Conservation (phyloP, 2,329 filamentous ascomycete genomes). For the Xylariaceae sp. region DNA sequence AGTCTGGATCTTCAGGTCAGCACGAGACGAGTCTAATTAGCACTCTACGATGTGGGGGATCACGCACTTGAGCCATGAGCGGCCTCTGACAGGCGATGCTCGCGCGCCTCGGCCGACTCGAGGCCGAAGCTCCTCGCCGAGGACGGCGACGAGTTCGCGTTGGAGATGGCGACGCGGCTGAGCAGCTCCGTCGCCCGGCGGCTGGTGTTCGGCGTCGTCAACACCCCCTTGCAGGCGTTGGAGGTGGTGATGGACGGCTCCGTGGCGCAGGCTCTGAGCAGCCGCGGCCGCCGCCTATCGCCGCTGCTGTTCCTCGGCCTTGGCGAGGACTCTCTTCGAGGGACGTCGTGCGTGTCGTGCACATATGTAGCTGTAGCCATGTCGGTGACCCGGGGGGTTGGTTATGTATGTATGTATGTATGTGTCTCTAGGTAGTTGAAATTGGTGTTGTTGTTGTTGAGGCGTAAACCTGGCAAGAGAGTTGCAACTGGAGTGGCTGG, state of each 20-base stretch:
- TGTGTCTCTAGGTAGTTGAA: not conserved
- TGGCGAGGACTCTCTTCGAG: constrained; percentile 46
- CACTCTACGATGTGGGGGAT: not conserved
- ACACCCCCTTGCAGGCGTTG: constrained; percentile 54
- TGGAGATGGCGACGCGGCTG: constrained; percentile 55
- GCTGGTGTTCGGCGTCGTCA: constrained; percentile 51
- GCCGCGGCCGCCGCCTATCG: constrained; percentile 51
- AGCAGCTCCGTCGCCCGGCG: constrained; percentile 59
- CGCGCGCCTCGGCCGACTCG: constrained; percentile 29
- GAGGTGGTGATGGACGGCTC: constrained; percentile 61
- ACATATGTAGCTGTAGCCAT: constrained; percentile 42
- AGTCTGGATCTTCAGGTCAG: constrained; percentile 34
- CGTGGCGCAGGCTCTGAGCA: constrained; percentile 58
- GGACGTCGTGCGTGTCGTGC: constrained; percentile 40
- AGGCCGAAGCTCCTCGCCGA: constrained; percentile 43
- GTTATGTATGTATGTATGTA: not conserved
- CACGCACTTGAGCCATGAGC: constrained; percentile 31
- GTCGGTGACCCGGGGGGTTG: constrained; percentile 3
- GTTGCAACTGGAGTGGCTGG: constrained; percentile 18
- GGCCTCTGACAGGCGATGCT: constrained; percentile 27
- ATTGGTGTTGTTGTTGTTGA: constrained; percentile 1
- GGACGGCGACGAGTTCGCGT: constrained; percentile 42
- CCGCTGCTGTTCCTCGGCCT: constrained; percentile 36
- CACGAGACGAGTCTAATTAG: not conserved
- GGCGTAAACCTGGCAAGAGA: constrained; percentile 2